Base-by-base conservation (phyloP, 495 filamentous ascomycete species). In the Xylaria scruposa region DNA sequence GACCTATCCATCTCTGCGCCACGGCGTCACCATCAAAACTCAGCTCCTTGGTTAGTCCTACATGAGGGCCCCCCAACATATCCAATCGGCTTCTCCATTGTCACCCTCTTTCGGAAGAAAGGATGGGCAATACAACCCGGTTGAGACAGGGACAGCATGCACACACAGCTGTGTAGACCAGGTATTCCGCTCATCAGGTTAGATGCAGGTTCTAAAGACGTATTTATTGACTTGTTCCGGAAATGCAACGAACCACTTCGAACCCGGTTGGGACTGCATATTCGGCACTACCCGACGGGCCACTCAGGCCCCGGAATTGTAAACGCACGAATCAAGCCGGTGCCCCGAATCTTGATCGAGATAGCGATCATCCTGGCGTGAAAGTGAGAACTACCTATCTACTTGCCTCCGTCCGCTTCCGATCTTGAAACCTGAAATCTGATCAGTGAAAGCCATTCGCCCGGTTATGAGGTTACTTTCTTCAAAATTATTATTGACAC, bases 31-130 rank as follows among this genome's bases (percentile, higher is more conserved):
- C 9, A 40, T 31, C 33, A 56, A 59, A 36, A 46, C 46, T n/a
- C 46, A 40, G 44, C 46, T 29, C 63, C 40, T 53, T 15, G 13
- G 21, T n/a, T n/a, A 67, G 63, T 67, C 63, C 63, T 67, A 67
- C 63, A 38, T 53, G 63, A 53, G 3, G 26, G n/a, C 17, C 51
- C 36, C 36, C 36, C 6, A 6, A 10, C n/a, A 58, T n/a, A 9
- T 19, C 51, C 65, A 67, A 67, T 68, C 65, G 65, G 65, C 65
- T 56, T 21, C n/a, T 56, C 29, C 44, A 49, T 54, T 56, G 36
- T 67, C 65, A 56, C 49, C 65, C n/a, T 53, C 15, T 44, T 42
- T 68, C 65, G 65, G 65, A 56, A 21, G n/a, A 68, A 68, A 67
- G 61, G 60, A 21, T 63, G 33, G 33, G 10, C n/a, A 26, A 38